Evolutionary conservation across 768 basidiomycete species (phyloP).

Genomic region (Baorangia bicolor): DNA sequence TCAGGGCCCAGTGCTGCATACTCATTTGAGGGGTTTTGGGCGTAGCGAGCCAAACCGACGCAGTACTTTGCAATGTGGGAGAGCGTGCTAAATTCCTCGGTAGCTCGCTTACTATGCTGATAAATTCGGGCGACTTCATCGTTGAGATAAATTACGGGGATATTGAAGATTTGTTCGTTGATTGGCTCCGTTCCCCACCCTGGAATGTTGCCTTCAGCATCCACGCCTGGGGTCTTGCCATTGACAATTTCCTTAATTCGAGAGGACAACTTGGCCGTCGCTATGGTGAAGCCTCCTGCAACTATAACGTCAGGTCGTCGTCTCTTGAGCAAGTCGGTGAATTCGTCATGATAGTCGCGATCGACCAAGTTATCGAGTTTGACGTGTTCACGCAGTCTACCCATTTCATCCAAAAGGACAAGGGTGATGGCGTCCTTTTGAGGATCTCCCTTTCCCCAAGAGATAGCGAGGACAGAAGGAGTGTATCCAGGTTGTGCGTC

Average conservation of each 20-base stretch:
- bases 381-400: conserved; percentile 86
- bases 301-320: conserved; percentile 87
- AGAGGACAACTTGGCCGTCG: conserved; percentile 68
- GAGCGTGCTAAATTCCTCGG: conserved; percentile 78
- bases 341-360: conserved; percentile 63
- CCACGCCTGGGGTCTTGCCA: conserved; percentile 27
- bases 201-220: conserved; percentile 17
- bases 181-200: conserved; percentile 31
- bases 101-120: conserved; percentile 84
- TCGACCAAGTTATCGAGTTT: conserved; percentile 88
- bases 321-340: conserved; percentile 77
- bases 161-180: conserved; percentile 50
- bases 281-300: conserved; percentile 83
- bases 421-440: conserved; percentile 85
- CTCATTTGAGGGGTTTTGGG: conserved; percentile 92
- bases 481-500: conserved; percentile 69
- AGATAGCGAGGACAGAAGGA: conserved; percentile 81
- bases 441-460: conserved; percentile 95
- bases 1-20: conserved; percentile 87
- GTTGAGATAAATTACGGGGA: conserved; percentile 77
- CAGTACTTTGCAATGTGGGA: conserved; percentile 86
- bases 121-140: conserved; percentile 95
- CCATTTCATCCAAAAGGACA: conserved; percentile 84
- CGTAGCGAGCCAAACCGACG: conserved; percentile 88
- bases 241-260: conserved; percentile 59